A percentile compares a stretch with the other conserved stretches of the same genome.
Evolutionary conservation across 139 green algal species (phyloP).

Genomic region (Chlorella vulgaris): DNA sequence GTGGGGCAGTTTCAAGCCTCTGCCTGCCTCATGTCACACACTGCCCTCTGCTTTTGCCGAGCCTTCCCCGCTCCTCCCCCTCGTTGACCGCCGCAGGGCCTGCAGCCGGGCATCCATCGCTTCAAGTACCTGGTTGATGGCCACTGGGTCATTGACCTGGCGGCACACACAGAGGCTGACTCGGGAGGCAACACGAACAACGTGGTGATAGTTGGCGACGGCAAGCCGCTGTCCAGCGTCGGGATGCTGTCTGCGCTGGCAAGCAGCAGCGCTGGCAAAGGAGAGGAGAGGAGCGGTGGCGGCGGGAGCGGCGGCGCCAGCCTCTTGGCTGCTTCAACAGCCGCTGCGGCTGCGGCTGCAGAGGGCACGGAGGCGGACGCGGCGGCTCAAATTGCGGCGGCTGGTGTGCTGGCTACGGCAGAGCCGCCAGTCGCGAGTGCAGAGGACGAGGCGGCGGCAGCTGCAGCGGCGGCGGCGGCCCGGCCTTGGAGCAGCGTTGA

Average conservation of each 20-base stretch:
- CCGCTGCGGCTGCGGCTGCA: not conserved
- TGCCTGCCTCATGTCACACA: too few relatives aligned
- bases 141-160: constrained; percentile 68
- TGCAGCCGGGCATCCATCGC: constrained; percentile 69
- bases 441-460: not conserved
- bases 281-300: too few relatives aligned
- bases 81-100: constrained; percentile 43
- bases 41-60: too few relatives aligned
- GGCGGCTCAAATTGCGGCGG: not conserved
- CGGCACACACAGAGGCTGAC: constrained; percentile 51
- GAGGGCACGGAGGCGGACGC: not conserved
- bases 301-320: too few relatives aligned
- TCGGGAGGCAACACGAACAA: constrained; percentile 79
- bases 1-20: too few relatives aligned
- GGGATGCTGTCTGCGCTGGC: not conserved
- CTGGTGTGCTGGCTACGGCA: not conserved
- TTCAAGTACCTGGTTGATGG: constrained; percentile 87
- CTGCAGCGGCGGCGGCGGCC: too few relatives aligned
- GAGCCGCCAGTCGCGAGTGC: not conserved
- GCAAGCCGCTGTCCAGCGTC: constrained; percentile 5
- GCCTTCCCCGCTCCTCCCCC: too few relatives aligned
- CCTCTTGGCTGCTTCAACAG: not conserved
- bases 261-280: too few relatives aligned
- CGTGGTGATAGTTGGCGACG: constrained; percentile 35
- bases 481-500: not conserved